Base-by-base conservation (phyloP, 2,329 filamentous ascomycete species). In the Ascochyta fabae region DNA sequence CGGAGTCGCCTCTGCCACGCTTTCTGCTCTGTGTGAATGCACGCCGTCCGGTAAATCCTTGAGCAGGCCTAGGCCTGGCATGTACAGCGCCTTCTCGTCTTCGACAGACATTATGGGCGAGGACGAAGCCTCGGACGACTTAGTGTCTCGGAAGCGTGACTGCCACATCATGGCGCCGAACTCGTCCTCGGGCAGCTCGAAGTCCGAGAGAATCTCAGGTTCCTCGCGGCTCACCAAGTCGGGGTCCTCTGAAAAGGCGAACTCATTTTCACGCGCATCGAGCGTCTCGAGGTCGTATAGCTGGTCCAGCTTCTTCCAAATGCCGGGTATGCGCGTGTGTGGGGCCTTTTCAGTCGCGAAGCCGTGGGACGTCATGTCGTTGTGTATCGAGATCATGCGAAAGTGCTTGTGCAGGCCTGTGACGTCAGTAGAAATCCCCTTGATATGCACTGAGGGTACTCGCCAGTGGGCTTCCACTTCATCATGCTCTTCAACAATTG, bases 401-500 rank as follows among this genome's bases (percentile, higher is more conserved):
- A 87, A 78, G 26, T 83, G 78, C 29, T 80, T 74, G 71, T 87
- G 87, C 70, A 88, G 84, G 44, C 81, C 81, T 38, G 79, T 80
- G 19, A 42, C 31, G 52, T 64, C 42, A 60, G 35, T 31, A 3
- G 12, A 3, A 13, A 35, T 36, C 3, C 23, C 19, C 13, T 27
- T 10, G 19, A 13, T 16, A 26, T 4, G 3, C 1, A 1, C 12
- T n/a, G 3, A 3, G 1, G 6, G 12, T 8, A 2, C 51, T 9
- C 40, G 72, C 92, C 94, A 36, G 94, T 94, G n/a, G 95, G 95
- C 74, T 99, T 99, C 89, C 91, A 96, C 71, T 88, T 85, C 62
- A 98, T 93, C 64, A 98, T 89, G 48, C 88, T 92, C 73, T 97
- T 97, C 79, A 96, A 92, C 0, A 99, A 83, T 36, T 92, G 93